Conservation (phyloP, 306 rosid species). For the Lathyrus sativus region DNA sequence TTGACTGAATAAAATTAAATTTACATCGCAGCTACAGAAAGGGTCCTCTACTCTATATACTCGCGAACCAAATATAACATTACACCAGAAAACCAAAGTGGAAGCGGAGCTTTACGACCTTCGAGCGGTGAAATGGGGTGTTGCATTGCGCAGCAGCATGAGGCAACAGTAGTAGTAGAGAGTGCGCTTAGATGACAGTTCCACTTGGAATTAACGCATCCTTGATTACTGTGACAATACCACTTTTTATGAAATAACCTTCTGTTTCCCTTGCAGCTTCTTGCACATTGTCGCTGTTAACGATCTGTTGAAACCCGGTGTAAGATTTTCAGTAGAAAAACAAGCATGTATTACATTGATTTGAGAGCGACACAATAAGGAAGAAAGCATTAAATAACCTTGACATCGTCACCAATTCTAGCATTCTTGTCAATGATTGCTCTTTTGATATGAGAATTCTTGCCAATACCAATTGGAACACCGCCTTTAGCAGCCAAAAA, state of each 20-base stretch:
- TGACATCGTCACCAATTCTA: constrained; percentile 85
- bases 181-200: constrained; percentile 58
- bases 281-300: constrained; percentile 79
- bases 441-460: constrained; percentile 84
- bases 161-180: not conserved
- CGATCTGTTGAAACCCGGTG: constrained; percentile 55
- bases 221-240: constrained; percentile 89
- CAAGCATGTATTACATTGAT: too few species aligned
- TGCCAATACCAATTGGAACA: constrained; percentile 93
- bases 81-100: constrained; percentile 31
- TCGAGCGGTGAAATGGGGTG: constrained; percentile 17
- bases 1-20: constrained; percentile 39
- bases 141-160: constrained; percentile 16
- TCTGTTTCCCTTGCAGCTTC: constrained; percentile 99
- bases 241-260: constrained; percentile 96
- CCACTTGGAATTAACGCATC: constrained; percentile 94
- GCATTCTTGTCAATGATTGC: constrained; percentile 99
- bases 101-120: constrained; percentile 13
- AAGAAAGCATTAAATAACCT: constrained; percentile 50
- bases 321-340: not conserved
- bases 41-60: constrained; percentile 47
- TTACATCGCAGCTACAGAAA: constrained; percentile 36
- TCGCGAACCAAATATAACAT: constrained; percentile 44
- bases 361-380: too few species aligned
- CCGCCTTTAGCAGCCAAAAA: constrained; percentile 85